phyloP scores from a whole-genome alignment of 345 rosid genomes.

The Euphorbia pulcherrima region DNA sequence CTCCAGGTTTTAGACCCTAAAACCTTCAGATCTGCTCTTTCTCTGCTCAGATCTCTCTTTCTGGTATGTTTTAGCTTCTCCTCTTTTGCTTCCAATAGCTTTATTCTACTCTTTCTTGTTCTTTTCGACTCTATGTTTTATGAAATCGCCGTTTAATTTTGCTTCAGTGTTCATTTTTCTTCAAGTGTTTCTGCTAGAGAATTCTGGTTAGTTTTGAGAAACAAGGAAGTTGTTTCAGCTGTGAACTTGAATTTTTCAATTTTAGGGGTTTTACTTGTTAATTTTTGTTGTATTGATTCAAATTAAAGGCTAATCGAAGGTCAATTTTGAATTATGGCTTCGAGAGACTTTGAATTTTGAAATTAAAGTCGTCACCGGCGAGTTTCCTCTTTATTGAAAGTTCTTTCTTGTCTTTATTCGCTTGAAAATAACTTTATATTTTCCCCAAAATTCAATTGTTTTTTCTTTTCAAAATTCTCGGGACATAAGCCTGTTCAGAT shows the following conservation, averaged over 20 bases:
- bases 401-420: constrained; percentile 16
- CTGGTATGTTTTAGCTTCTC: constrained; percentile 32
- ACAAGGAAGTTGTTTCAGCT: neutral
- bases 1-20: constrained; percentile 34
- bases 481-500: constrained; percentile 14
- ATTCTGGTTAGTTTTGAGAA: neutral
- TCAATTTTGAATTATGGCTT: neutral
- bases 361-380: constrained; percentile 22
- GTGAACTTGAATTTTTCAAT: neutral
- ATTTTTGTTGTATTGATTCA: neutral
- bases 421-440: constrained; percentile 1
- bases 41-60: constrained; percentile 35
- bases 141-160: neutral
- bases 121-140: neutral
- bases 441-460: neutral
- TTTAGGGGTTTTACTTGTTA: neutral
- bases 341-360: too few relatives aligned
- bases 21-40: constrained; percentile 43
- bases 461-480: constrained; percentile 6
- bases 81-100: neutral
- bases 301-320: neutral
- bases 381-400: constrained; percentile 18
- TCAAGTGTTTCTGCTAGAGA: neutral
- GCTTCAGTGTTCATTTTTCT: neutral
- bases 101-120: neutral